Evolutionary conservation across 169 alveolate genomes (phyloP).

Genomic region (Theileria orientalis): DNA sequence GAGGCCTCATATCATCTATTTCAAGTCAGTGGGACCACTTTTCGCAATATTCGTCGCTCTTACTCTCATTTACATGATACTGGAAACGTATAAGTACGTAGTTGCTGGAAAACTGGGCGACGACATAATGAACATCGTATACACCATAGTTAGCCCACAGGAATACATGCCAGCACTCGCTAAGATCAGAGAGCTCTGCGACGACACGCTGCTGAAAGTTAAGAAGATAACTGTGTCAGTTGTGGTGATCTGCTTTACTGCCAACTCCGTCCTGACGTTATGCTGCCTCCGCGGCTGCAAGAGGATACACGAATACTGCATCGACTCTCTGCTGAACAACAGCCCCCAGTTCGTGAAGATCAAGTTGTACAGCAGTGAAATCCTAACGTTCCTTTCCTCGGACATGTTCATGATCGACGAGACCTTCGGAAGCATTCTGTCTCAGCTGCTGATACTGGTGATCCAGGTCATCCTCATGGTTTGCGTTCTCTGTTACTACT

Average conservation of each 20-base stretch:
- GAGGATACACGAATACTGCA: constrained; percentile 35
- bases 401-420: constrained; percentile 52
- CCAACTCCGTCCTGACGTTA: background rate
- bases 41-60: background rate
- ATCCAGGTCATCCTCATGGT: constrained; percentile 10
- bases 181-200: background rate
- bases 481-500: constrained; percentile 14
- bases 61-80: background rate
- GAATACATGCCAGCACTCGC: background rate
- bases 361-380: constrained; percentile 11
- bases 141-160: background rate
- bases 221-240: background rate
- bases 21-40: constrained; percentile 12
- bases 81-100: background rate
- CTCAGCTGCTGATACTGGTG: constrained; percentile 1
- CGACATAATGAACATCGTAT: background rate
- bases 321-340: constrained; percentile 28
- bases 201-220: background rate
- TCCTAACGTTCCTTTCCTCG: constrained; percentile 38
- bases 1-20: constrained; percentile 10
- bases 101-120: constrained; percentile 7
- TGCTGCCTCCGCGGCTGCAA: constrained; percentile 23
- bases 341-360: background rate
- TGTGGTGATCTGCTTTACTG: constrained; percentile 1
- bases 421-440: constrained; percentile 17